A percentile compares a stretch with the other conserved stretches of the same genome.
Conservation (phyloP, 139 green algal species). For the Chlamydomonas incerta region DNA sequence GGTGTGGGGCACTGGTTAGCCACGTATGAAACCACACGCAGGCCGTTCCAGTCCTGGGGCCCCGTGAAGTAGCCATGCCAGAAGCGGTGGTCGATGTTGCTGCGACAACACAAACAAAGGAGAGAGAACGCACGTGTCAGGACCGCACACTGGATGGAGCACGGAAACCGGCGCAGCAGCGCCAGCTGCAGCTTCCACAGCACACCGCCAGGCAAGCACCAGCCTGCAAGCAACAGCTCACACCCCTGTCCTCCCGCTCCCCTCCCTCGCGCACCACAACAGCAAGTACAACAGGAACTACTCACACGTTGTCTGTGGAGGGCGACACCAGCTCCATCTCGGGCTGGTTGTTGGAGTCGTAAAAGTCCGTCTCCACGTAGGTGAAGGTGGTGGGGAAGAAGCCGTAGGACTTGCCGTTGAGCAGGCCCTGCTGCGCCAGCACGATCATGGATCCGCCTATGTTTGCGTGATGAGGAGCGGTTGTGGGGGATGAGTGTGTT, state of each 20-base stretch:
- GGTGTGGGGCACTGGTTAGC: slow-evolving; percentile 22
- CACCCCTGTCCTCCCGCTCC: no score
- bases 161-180: no score
- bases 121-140: no score
- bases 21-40: slow-evolving; percentile 42
- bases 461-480: not conserved
- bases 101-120: no score
- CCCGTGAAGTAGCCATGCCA: slow-evolving; percentile 52
- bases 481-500: no score
- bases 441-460: slow-evolving; percentile 21
- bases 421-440: slow-evolving; percentile 5
- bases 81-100: slow-evolving; percentile 39
- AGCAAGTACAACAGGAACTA: not conserved
- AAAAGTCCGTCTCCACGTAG: not conserved
- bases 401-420: not conserved
- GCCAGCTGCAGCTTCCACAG: no score
- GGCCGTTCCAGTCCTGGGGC: slow-evolving; percentile 40
- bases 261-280: no score
- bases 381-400: slow-evolving; percentile 14
- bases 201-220: not conserved
- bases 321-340: slow-evolving; percentile 8
- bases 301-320: not conserved
- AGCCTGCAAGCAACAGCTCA: no score
- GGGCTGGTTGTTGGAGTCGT: not conserved
- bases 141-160: no score